Percentiles rank a stretch among this genome's conserved stretches.
These are phyloP conservation scores for Camptophora hylomeconis DNA, from an alignment of 2,329 filamentous ascomycete species.

Conservation along the genomic window DNA sequence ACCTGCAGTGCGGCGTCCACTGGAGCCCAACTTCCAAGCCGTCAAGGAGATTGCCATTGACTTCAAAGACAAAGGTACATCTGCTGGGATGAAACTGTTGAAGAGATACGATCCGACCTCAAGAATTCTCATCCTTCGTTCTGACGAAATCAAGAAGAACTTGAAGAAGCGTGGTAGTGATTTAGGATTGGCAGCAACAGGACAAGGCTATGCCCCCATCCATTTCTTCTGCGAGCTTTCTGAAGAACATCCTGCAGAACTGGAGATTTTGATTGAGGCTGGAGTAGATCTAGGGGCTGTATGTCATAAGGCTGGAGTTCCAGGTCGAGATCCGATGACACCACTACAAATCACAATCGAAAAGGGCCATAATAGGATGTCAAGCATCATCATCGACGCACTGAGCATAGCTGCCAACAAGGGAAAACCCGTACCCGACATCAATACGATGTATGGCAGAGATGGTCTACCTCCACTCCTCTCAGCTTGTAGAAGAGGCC, in stretches of 20 bases:
- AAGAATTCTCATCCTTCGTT: conserved; percentile 10
- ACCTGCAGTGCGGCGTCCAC: no score
- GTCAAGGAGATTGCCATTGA: no score
- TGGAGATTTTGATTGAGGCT: conserved; percentile 11
- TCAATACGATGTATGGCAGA: conserved; percentile 6
- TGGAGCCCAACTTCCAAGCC: no score
- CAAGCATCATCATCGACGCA: conserved; percentile 8
- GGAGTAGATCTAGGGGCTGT: conserved; percentile 13
- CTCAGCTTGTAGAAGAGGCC: conserved; percentile 11
- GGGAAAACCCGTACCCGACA: conserved; percentile 3
- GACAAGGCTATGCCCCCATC: conserved; percentile 11
- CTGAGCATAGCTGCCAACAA: background rate
- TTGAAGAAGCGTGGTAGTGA: conserved; percentile 6
- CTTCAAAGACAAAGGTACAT: no score
- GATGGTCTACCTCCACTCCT: conserved; percentile 11
- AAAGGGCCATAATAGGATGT: conserved; percentile 10
- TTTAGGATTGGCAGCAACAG: conserved; percentile 12
- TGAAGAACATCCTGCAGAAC: conserved; percentile 11
- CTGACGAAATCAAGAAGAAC: conserved; percentile 11
- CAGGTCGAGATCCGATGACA: conserved; percentile 10
- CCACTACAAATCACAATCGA: conserved; percentile 11
- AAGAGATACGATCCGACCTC: conserved; percentile 11
- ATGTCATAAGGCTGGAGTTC: conserved; percentile 11
- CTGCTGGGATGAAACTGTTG: conserved; percentile 10
- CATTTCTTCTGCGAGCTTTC: conserved; percentile 15